These are phyloP conservation scores for Parietaria judaica DNA, from an alignment of 306 rosid species.

Conservation along the genomic window DNA sequence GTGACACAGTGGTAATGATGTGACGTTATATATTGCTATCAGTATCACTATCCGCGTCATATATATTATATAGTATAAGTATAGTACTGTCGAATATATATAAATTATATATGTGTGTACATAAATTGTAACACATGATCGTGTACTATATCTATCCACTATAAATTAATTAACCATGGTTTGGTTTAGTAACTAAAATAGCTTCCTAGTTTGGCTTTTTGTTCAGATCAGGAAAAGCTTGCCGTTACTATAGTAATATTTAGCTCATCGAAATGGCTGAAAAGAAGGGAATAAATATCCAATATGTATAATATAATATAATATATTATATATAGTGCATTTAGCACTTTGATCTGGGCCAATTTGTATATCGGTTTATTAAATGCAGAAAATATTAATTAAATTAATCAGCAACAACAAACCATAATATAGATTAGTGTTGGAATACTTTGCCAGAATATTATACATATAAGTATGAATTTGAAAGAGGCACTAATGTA, in stretches of 20 bases:
- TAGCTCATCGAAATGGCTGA: background rate
- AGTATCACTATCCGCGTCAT: background rate
- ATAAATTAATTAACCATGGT: background rate
- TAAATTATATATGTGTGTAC: too few relatives aligned
- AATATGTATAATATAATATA: background rate
- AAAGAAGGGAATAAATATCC: slow-evolving; percentile 4
- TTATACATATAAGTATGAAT: background rate
- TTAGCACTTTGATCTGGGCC: slow-evolving; percentile 19
- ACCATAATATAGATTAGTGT: slow-evolving; percentile 10
- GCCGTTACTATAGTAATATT: slow-evolving; percentile 2
- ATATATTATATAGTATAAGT: too few relatives aligned
- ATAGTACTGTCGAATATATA: background rate
- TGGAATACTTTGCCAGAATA: slow-evolving; percentile 32
- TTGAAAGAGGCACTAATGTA: slow-evolving; percentile 6
- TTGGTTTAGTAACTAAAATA: slow-evolving; percentile 14
- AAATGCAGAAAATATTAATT: background rate
- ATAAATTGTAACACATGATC: too few relatives aligned
- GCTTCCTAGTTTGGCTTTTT: slow-evolving; percentile 13
- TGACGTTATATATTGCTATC: background rate
- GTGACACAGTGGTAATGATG: background rate
- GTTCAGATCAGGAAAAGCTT: slow-evolving; percentile 11
- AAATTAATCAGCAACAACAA: slow-evolving; percentile 25
- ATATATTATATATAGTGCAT: slow-evolving; percentile 17
- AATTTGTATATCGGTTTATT: background rate
- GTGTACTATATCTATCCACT: too few relatives aligned